phyloP scores from a whole-genome alignment of 1,284 basidiomycete species.

The Rhodotorula glutinis region DNA sequence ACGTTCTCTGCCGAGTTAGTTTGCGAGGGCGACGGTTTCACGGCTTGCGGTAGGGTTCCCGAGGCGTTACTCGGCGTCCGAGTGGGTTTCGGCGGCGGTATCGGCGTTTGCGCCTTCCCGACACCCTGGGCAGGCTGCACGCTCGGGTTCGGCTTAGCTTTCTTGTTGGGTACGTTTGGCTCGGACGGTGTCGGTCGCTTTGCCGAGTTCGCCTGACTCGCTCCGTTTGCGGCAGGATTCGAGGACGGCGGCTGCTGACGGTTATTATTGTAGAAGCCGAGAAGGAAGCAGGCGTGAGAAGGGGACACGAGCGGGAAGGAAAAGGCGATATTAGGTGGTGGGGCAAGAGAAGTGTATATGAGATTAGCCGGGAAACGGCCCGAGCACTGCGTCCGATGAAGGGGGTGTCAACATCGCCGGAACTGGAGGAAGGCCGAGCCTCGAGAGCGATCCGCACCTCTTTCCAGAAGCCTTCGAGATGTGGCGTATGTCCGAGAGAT shows the following conservation, averaged over 20 bases:
- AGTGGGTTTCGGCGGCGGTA: constrained; percentile 4
- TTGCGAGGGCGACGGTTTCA: constrained; percentile 11
- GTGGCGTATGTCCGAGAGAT: constrained; percentile 33
- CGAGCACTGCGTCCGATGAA: constrained; percentile 9
- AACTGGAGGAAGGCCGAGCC: too few species aligned
- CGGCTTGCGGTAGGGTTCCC: background rate
- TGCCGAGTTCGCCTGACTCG: background rate
- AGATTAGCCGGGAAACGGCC: constrained; percentile 33
- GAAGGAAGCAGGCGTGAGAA: constrained; percentile 33
- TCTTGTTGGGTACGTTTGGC: constrained; percentile 14
- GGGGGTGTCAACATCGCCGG: too few species aligned
- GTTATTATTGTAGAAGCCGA: constrained; percentile 38
- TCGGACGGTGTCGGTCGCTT: constrained; percentile 22
- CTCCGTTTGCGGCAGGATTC: background rate
- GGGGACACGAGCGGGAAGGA: constrained; percentile 27
- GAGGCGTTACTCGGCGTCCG: background rate
- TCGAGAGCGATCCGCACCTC: constrained; percentile 4
- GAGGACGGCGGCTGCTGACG: background rate
- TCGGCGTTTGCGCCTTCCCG: background rate
- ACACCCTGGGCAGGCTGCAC: background rate
- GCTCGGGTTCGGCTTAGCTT: constrained; percentile 22
- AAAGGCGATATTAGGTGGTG: constrained; percentile 12
- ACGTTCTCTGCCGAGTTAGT: constrained; percentile 8
- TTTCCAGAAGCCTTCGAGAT: constrained; percentile 36
- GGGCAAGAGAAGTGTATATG: constrained; percentile 25